Base-by-base conservation (phyloP, 2,329 filamentous ascomycete genomes). In the Apiospora marii region DNA sequence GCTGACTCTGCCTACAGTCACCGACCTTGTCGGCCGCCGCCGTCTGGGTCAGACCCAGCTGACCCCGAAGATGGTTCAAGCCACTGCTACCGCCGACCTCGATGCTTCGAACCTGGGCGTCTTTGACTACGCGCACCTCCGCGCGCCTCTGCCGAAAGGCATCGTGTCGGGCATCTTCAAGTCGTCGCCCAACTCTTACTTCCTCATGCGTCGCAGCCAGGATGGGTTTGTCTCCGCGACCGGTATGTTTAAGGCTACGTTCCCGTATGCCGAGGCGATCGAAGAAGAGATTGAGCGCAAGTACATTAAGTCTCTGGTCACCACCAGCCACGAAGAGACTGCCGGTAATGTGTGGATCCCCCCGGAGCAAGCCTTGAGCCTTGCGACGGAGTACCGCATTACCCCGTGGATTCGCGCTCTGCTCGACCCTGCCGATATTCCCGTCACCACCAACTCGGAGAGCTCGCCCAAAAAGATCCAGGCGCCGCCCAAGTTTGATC, bases 281-380 rank as follows among this genome's bases (percentile, higher is more conserved):
- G 93, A 96, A 76, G 94, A 96, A 80, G 90, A 94, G 77, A 84
- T 85, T 1, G 94, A 97, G 85, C 92, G 94, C 80, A 91, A 89
- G 78, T 95, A 94, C 83, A 92, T 99, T 84, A 98, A 98, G 85
- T 90, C 89, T 8, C 91, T 96, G 41, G 84, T 90, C 46, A 92
- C 92, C 43, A 97, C 95, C 13, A 97, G 95, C 78, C 88, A 88
- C 72, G 95, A 98, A 80, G 96, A 98, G 86, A 95, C 96, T 43
- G 96, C 96, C 37, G 96, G 96, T 67, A 99, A 98, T 82, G 91
- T 99, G 70, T 99, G 96, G 96, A 95, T 98, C 69, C 91, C 94
- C 67, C 95, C 96, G 7, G 88, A 92, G 76, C 84, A 90, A 90
- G 96, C 96, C 48, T 88, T 99, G 64, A 85, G 89, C 72, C 88